Evolutionary conservation across 1,284 basidiomycete genomes (phyloP), one percentile per base, ranked within the genome.

Genomic region (Meira nashicola): DNA sequence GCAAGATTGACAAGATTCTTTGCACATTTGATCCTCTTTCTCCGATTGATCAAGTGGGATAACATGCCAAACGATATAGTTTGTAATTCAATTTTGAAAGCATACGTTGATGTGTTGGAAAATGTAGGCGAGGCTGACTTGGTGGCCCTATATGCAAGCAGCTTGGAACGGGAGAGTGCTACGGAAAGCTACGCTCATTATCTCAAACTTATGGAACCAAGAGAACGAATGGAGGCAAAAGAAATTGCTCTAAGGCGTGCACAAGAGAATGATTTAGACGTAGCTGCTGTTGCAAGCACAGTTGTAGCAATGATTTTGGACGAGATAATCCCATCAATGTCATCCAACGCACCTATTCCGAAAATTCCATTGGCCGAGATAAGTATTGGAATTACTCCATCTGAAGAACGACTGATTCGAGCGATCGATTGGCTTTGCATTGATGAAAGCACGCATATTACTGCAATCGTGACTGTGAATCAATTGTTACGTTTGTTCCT

Each of bases 351-450:
- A 23, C 14, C 51, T 6, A 40, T 6, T 21, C 37, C 14, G 10
- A 39, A 44, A 8, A 33, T 17, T n/a, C 28, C 54, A 3, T 33
- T 55, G 15, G n/a, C 46, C n/a, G 54, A 55, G 23, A 10, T 48
- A 2, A 17, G 41, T 7, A 8, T 55, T 15, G 50, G 19, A 19
- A 46, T 67, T 7, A 55, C 37, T 12, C n/a, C 56, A 11, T 59
- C 56, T 28, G 74, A 77, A 59, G 66, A 69, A 37, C 59, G 88
- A 51, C 82, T 98, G 9, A 83, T 96, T 53, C 84, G 91, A 9
- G 89, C 89, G 0, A 87, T 97, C 59, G 93, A 97, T 74, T 98
- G 94, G 94, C 89, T 94, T 48, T 89, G 86, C 0, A 89, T 91
- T 77, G 82, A 84, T 63, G 60, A 59, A 9, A 54, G 64, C 7